phyloP scores from a whole-genome alignment of 805 yeast genomes.

The Wickerhamomyces rabaulensis region DNA sequence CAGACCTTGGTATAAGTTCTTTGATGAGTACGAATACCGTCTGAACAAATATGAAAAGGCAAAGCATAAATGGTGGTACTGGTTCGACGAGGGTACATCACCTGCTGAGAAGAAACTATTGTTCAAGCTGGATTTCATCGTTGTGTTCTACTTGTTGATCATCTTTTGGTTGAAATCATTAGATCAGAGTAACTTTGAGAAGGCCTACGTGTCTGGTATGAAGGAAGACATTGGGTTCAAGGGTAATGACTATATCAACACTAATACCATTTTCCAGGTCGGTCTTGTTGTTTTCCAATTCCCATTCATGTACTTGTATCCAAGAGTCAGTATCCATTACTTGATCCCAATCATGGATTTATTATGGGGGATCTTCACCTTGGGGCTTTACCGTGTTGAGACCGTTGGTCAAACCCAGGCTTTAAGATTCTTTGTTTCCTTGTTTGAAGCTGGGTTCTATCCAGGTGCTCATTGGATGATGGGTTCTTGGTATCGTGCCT shows the following conservation, averaged over 20 bases:
- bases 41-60: not conserved
- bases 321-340: constrained; percentile 47
- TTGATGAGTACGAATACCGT: constrained; percentile 1
- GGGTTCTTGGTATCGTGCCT: constrained; percentile 52
- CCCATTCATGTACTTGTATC: constrained; percentile 54
- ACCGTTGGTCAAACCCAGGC: constrained; percentile 47
- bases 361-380: constrained; percentile 58
- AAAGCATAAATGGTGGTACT: not conserved
- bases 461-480: constrained; percentile 53
- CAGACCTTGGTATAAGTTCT: not conserved
- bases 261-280: constrained; percentile 51
- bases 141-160: constrained; percentile 49
- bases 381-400: constrained; percentile 41
- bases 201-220: constrained; percentile 63
- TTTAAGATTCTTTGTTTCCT: constrained; percentile 57
- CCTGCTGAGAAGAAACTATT: not conserved
- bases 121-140: constrained; percentile 45
- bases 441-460: constrained; percentile 55
- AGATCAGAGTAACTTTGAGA: constrained; percentile 54
- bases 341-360: constrained; percentile 44
- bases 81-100: not conserved
- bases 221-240: constrained; percentile 46
- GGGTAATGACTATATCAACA: constrained; percentile 57
- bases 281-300: constrained; percentile 57
- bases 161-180: constrained; percentile 64